Base-by-base conservation (phyloP, 768 basidiomycete species). In the Suillus sp. region DNA sequence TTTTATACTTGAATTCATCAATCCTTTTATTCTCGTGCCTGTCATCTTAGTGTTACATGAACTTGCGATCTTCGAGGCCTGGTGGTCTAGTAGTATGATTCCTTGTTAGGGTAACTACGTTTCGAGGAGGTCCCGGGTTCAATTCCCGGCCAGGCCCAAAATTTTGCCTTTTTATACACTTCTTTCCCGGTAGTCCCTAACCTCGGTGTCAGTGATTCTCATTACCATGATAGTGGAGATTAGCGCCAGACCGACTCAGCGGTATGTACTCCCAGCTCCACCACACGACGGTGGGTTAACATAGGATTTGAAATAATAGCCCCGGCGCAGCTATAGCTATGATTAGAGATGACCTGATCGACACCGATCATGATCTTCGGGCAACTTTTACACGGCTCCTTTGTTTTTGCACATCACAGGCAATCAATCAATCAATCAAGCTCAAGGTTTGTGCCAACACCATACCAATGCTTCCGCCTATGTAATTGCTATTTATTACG, bases 41-140 rank as follows among this genome's bases (percentile, higher is more conserved):
- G 1, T 34, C 3, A 1, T 32, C 20, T 1, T 53, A 32, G 2
- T 34, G 51, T 53, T 34, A n/a, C 2, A n/a, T 34, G 20, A 20
- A n/a, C 5, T 34, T 0, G 20, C 20, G 20, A n/a, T 3, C 51
- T 32, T 34, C 35, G 59, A 42, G 75, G 76, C 76, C 75, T 75
- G 75, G 71, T 77, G 75, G 76, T 77, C 76, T 78, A 76, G 76
- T 75, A 74, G 75, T 77, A 77, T 77, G 76, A 77, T 76, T 76
- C 76, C 72, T 75, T 76, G 71, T 77, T 77, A 77, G 76, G 75
- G 75, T 62, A 13, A 48, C 59, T 50, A 30, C 53, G 27, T 40
- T 55, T 88, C 84, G 86, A 86, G 85, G 86, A 87, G 86, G 88
- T 87, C 85, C 86, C 82, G 86, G 86, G 87, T 88, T 88, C 87